phyloP scores from a whole-genome alignment of 2,329 filamentous ascomycete species.

The Botrytis hyacinthi region DNA sequence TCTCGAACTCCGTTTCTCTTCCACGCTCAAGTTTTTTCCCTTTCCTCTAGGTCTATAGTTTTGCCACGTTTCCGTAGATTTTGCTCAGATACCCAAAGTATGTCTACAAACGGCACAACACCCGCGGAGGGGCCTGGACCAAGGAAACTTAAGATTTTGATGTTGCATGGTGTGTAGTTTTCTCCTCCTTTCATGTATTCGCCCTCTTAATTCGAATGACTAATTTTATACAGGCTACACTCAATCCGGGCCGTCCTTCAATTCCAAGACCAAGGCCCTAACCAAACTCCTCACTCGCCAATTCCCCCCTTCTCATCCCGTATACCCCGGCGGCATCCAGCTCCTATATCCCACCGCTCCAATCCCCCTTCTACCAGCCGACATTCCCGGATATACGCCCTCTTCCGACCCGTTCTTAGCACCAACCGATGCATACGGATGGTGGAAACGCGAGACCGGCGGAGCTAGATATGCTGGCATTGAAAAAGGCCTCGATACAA shows the following conservation, averaged over 20 bases:
- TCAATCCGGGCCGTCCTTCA: constrained; percentile 83
- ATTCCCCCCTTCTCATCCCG: constrained; percentile 50
- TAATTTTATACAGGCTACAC: constrained; percentile 66
- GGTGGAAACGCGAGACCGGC: constrained; percentile 73
- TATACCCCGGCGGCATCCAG: constrained; percentile 46
- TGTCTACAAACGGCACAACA: constrained; percentile 3
- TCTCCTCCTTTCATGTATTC: not conserved
- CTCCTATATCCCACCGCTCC: constrained; percentile 71
- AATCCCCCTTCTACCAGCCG: constrained; percentile 57
- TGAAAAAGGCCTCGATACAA: constrained; percentile 60
- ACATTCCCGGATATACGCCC: constrained; percentile 66
- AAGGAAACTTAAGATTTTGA: constrained; percentile 61
- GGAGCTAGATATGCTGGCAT: constrained; percentile 65
- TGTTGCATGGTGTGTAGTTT: constrained; percentile 64
- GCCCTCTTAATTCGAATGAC: not conserved
- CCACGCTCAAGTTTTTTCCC: not conserved
- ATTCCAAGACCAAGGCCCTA: constrained; percentile 81
- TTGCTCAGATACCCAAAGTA: not conserved
- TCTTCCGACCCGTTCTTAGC: constrained; percentile 41
- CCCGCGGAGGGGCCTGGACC: constrained; percentile 6
- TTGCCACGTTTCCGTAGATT: not conserved
- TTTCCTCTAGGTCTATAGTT: not conserved
- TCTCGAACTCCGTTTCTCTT: not conserved
- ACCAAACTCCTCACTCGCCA: constrained; percentile 45
- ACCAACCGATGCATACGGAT: constrained; percentile 65